Evolutionary conservation across 768 basidiomycete genomes (phyloP).

Genomic region (Obba rivulosa): DNA sequence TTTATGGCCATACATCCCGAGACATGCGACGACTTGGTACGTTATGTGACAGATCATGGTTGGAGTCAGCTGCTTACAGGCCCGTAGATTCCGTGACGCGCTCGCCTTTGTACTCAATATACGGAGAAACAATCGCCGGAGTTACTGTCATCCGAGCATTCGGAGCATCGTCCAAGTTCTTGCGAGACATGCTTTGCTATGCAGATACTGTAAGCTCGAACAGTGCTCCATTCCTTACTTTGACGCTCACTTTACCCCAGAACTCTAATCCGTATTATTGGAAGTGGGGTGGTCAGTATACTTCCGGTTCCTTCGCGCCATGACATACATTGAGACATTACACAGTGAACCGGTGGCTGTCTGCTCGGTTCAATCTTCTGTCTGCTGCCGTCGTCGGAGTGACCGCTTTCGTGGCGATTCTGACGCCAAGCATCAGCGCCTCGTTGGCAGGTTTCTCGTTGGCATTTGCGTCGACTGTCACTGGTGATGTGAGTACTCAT

Average conservation of each 20-base stretch:
- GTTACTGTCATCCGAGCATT: conserved; percentile 69
- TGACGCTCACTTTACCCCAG: conserved; percentile 21
- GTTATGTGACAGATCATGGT: conserved; percentile 12
- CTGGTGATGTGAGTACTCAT: conserved; percentile 48
- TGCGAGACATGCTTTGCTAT: conserved; percentile 77
- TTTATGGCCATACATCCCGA: conserved; percentile 83
- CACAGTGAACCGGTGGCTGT: conserved; percentile 86
- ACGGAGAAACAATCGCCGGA: conserved; percentile 48
- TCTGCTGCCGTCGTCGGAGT: conserved; percentile 69
- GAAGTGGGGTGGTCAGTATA: conserved; percentile 75
- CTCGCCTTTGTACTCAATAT: conserved; percentile 47
- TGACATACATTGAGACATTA: conserved; percentile 1
- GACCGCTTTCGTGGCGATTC: conserved; percentile 60
- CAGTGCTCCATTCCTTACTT: conserved; percentile 3
- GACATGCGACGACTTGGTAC: conserved; percentile 77
- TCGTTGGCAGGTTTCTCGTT: conserved; percentile 83
- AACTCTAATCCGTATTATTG: conserved; percentile 78
- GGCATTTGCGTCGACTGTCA: conserved; percentile 76
- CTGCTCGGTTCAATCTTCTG: conserved; percentile 80
- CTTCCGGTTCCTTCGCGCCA: not conserved
- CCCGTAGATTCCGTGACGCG: conserved; percentile 36
- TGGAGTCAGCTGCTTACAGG: conserved; percentile 14
- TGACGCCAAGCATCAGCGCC: conserved; percentile 69
- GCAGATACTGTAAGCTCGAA: conserved; percentile 63
- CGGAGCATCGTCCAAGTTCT: conserved; percentile 81